These are phyloP conservation scores for Neonectria magnoliae DNA, from an alignment of 2,329 filamentous ascomycete species.

Conservation along the genomic window DNA sequence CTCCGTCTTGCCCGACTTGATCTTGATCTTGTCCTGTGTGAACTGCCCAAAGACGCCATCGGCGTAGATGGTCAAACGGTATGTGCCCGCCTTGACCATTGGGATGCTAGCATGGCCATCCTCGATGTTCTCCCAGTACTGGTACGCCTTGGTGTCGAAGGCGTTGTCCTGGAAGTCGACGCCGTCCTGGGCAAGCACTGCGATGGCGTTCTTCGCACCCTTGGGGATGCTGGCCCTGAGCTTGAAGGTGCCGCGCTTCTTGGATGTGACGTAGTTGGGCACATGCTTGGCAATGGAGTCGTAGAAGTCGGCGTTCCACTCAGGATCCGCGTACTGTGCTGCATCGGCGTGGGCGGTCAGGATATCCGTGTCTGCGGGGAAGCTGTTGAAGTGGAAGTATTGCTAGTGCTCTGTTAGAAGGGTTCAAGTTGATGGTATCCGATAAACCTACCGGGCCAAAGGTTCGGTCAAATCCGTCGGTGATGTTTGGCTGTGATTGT, in stretches of 20 bases:
- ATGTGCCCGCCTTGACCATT: conserved; percentile 66
- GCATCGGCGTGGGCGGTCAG: conserved; percentile 64
- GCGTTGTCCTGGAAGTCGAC: conserved; percentile 55
- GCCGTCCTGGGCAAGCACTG: conserved; percentile 57
- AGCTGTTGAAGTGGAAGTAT: conserved; percentile 71
- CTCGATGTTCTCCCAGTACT: conserved; percentile 69
- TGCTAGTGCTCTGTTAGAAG: conserved; percentile 45
- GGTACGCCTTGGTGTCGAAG: conserved; percentile 62
- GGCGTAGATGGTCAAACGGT: conserved; percentile 71
- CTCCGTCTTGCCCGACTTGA: conserved; percentile 51
- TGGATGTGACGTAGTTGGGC: conserved; percentile 66
- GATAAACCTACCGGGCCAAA: conserved; percentile 61
- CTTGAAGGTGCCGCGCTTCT: conserved; percentile 60
- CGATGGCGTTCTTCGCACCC: conserved; percentile 61
- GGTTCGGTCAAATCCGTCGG: conserved; percentile 70
- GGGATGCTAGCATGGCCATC: conserved; percentile 62
- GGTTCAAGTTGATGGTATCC: too few species aligned
- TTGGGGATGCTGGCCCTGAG: conserved; percentile 62
- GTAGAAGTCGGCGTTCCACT: conserved; percentile 70
- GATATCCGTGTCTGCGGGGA: conserved; percentile 56
- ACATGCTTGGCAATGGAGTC: conserved; percentile 69
- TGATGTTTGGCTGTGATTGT: conserved; percentile 63
- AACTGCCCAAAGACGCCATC: conserved; percentile 70
- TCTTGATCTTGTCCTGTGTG: conserved; percentile 59
- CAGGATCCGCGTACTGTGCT: conserved; percentile 57